Base-by-base conservation (phyloP, 805 yeast species). In the Candida succiphila region DNA sequence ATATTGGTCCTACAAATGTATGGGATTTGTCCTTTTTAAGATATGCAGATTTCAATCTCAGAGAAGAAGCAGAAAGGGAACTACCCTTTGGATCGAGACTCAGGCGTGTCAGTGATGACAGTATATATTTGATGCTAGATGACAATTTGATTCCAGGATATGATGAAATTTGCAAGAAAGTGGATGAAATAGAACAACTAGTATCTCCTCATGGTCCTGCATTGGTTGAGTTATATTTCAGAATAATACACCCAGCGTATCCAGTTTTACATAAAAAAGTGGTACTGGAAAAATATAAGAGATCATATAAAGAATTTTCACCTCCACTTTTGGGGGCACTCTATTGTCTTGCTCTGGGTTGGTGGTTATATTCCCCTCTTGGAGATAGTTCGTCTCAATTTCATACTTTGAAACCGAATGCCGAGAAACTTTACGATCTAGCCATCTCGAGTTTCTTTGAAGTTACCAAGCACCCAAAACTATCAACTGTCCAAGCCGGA, bases 281-380 rank as follows among this genome's bases (percentile, higher is more conserved):
- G 3, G 85, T 85, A 46, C 48, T 84, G 40, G 94, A 85, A 43
- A 84, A 85, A 51, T 84, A 83, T 48, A 59, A 82, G 3, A 61
- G 94, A 31, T 80, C 94, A 1, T 84, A 81, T 49, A 69, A 86
- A 29, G 94, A 85, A 49, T 71, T 84, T 42, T 70, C 85, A 32
- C 86, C 94, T 0, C 87, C 94, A 0, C 53, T 84, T 27, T 58
- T 85, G 27, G 94, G 92, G 1, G 76, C 89, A 0, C 87, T 84
- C 0, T 84, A 85, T 47, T 74, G 78, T 4, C 55, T 83, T 31
- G 87, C 94, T 0, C 62, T 79, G 25, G 82, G 79, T 46, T 81
- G 88, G 85, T 84, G 94, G 94, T 24, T 28, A 13, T 33, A 33
- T 23, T 25, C 35, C 12, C 29, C 35, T 12, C 21, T 26, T 12